Evolutionary conservation across 768 basidiomycete species (phyloP).

Genomic region (Leccinum subgranulosum): DNA sequence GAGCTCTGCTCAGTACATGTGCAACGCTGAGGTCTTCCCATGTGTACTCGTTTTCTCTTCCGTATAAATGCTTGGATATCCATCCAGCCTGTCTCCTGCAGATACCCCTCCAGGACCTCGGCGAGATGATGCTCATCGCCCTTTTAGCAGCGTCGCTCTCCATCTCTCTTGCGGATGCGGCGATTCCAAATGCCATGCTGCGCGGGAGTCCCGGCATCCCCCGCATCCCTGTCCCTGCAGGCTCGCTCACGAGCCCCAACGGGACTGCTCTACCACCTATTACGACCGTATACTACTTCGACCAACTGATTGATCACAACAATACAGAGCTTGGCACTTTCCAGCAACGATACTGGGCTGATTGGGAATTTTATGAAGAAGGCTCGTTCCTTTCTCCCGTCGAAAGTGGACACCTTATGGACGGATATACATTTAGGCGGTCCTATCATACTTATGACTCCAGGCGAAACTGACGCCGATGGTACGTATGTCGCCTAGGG

Average conservation of each 20-base stretch:
- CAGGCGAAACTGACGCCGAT: constrained; percentile 60
- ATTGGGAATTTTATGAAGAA: constrained; percentile 59
- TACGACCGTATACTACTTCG: constrained; percentile 30
- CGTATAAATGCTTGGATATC: neutral
- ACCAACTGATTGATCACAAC: constrained; percentile 42
- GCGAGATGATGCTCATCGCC: constrained; percentile 12
- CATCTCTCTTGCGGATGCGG: constrained; percentile 17
- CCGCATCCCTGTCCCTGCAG: constrained; percentile 7
- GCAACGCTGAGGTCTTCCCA: neutral
- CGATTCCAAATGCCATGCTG: constrained; percentile 22
- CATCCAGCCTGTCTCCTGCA: neutral
- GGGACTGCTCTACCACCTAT: constrained; percentile 27
- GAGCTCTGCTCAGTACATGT: neutral
- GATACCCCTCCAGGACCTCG: neutral
- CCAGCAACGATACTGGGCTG: constrained; percentile 70
- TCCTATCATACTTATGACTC: constrained; percentile 41
- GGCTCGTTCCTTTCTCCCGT: constrained; percentile 28
- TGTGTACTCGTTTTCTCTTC: neutral
- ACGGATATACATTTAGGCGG: constrained; percentile 13
- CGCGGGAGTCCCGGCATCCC: constrained; percentile 19
- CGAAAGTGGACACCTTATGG: neutral
- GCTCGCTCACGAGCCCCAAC: constrained; percentile 13
- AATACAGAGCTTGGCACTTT: constrained; percentile 67
- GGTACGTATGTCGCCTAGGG: constrained; percentile 14
- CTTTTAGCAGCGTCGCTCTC: constrained; percentile 11